Base-by-base conservation (phyloP, 495 filamentous ascomycete species). In the Aspergillus heteromorphus region DNA sequence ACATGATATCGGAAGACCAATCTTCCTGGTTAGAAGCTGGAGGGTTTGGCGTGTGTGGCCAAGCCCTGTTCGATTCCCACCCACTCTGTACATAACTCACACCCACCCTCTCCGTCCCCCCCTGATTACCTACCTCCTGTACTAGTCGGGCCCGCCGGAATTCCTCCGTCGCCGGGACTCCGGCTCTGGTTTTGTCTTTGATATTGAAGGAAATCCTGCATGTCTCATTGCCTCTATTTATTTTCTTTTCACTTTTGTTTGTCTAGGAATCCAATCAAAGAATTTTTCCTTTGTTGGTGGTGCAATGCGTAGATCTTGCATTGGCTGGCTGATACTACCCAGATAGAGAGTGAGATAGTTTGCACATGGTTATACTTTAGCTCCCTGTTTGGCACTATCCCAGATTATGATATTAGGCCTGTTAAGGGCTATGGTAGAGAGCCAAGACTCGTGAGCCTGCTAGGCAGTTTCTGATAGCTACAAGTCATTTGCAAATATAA, bases 1-100 rank as follows among this genome's bases (percentile, higher is more conserved):
- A 65, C 58, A 62, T 49, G 56, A 58, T 49, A 60, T 55, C 58
- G 34, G 61, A 60, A 50, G 55, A 54, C 51, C 49, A 29, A 29
- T 27, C 49, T 54, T 49, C 45, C 48, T 50, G 55, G 40, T 45
- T 60, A 48, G 20, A 41, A 30, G 27, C 29, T 21, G 43, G 43
- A 55, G 40, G 54, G 54, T 53, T 42, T 59, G 29, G 29, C 40
- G 41, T 40, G 18, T 31, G 43, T 38, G 23, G 7, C 34, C n/a
- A 45, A 58, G 48, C 58, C 34, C 48, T n/a, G 50, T 55, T 57
- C 54, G 58, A 62, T 65, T 64, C 59, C 53, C 58, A 59, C 59
- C 53, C 58, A 59, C 48, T 60, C 54, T 73, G 70, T 72, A 73
- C 63, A 73, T 71, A 73, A 62, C 55, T 53, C 58, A 56, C 57